Evolutionary conservation across 2,329 filamentous ascomycete species (phyloP), one percentile per base, ranked within the genome.

Genomic region (Sclerotinia glacialis): DNA sequence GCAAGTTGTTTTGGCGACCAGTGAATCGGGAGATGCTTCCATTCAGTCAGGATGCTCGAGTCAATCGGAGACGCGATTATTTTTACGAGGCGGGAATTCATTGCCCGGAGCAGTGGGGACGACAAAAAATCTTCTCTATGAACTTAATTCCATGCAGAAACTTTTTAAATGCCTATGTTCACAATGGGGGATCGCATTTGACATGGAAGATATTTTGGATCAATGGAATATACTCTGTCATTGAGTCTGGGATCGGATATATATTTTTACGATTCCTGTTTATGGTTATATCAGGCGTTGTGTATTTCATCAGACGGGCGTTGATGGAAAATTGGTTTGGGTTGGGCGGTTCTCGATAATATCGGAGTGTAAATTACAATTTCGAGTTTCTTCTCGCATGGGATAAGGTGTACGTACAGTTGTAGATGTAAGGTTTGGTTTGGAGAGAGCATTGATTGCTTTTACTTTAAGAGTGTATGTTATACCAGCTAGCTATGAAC

Each of bases 11-110:
- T 67, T 80, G 12, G 72, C 78, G 3, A 74, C 74, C 0, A 71
- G 72, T 34, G 69, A 73, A 1, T 59, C 67, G 4, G 34, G 34
- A 6, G 26, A 67, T 14, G 68, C 87, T 31, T 82, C 83, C 70
- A 87, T 87, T 78, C 63, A 59, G 40, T 86, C 90, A 75, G 86
- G 90, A 68, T 81, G 90, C 60, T 78, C 91, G 63, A 88, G 70
- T 31, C 72, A 73, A 1, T 78, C 78, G 1, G 78, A 80, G 61
- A 81, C 78, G 12, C 72, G 73, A 31, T 70, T 75, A 2, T 80
- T 79, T 63, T 74, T 80, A 5, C 72, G 76, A 47, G 75, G 75
- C 26, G 76, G 74, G 1, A 67, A 72, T 0, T 68, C 72, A 3
- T 14, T 3, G 12, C 68, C 71, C 3, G 69, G 71, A 2, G 72